Evolutionary conservation across 192 early-diverging fungal species (phyloP), one percentile per base, ranked within the genome.

Genomic region (Ambispora gerdemannii): DNA sequence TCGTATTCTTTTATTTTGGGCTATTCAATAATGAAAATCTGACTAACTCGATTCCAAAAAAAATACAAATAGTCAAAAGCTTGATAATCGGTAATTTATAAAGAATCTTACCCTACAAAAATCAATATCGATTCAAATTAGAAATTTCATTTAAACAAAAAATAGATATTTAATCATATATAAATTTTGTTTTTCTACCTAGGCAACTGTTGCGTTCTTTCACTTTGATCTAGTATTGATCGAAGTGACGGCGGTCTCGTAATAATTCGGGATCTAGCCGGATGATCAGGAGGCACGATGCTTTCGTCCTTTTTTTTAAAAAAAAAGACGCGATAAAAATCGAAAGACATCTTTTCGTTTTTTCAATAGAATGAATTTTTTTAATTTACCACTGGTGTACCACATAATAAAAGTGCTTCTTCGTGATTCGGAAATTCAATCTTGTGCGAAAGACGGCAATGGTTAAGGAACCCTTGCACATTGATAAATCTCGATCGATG

Each of bases 401-500:
- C 93, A 76, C 93, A 93, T 34, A 80, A 71, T 25, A 84, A 72
- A 35, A 91, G 85, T 1, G 91, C 90, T 32, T 94, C 90, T 27
- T 88, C 87, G 59, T 90, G 83, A 53, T 82, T 88, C 6, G 88
- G 83, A 78, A 93, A 96, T 55, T 92, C 88, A 10, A 85, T 70
- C 30, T 80, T 72, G 75, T 95, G 93, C 10, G 84, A 80, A 19
- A 90, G 68, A 20, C 93, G 84, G 74, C 87, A 91, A 71, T 96
- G 94, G 70, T 91, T 93, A 20, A 94, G 70, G 72, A 96, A 93
- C n/a, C 93, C 92, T 72, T 92, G 92, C 50, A 89, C 83, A 70
- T 86, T 93, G 34, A 82, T 82, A 79, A 96, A 96, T 49, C 90
- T 82, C 31, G 83, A 80, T 50, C 93, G 82, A 10, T 82, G 77